Evolutionary conservation across 371 early-diverging fungal species (phyloP), one percentile per base, ranked within the genome.

Genomic region (Syncephalis plumigaleata): DNA sequence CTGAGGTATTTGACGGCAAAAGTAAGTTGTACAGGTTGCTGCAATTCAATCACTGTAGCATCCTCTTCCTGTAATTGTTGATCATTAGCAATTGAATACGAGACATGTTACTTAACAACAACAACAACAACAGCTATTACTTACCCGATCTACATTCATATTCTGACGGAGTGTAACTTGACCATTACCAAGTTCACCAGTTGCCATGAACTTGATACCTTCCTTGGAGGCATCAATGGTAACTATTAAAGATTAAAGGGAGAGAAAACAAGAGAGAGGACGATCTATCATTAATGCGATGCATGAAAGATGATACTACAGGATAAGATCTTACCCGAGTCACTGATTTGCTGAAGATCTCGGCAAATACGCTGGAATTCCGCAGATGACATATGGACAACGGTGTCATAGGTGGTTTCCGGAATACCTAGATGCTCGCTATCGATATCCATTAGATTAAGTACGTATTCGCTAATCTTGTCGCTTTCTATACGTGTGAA

Each of bases 391-490:
- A 98, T 84, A 36, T 64, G 69, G 21, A 97, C 80, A 46, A 74
- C 77, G 11, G 87, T 90, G 53, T 92, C 90, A 66, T 92, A 96
- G 15, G 79, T 73, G 17, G 87, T 84, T 5, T 92, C 93, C 45
- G 97, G 98, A 54, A 96, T 92, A 56, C 87, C 91, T 55, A 95
- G 73, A 59, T 93, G 89, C 52, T 98, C 98, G 45, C 75, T 72
- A 63, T 94, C 95, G 56, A 96, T 90, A 59, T 91, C 91, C 87
- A 97, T 90, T 49, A 98, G 73, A 71, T 96, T 97, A 48, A 97
- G 69, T 53, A 91, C 87, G 62, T 82, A 96, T 64, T 94, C 94
- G 52, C 84, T 81, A 48, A 84, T 68, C 47, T 88, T 75, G 52
- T 91, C 91, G 51, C 76, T 77, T 27, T 81, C 86, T 27, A 43